phyloP scores from a whole-genome alignment of 1,284 basidiomycete genomes.

The Irpex sp. region DNA sequence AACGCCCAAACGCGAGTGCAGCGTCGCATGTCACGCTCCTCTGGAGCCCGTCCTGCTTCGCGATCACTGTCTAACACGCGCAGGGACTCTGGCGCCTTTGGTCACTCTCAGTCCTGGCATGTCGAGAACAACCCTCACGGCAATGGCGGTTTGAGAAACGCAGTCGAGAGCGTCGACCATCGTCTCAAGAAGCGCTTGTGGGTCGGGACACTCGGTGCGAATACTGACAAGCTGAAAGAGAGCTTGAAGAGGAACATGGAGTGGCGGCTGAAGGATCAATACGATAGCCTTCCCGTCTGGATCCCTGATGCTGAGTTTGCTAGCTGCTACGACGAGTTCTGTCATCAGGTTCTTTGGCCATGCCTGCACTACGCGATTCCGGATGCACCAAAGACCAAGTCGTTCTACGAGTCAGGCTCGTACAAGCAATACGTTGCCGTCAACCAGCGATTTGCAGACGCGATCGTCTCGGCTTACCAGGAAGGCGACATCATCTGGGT shows the following conservation, averaged over 20 bases:
- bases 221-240: slow-evolving; percentile 61
- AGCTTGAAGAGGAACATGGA: slow-evolving; percentile 59
- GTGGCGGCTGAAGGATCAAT: slow-evolving; percentile 51
- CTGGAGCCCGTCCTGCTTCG: slow-evolving; percentile 31
- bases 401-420: slow-evolving; percentile 73
- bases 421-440: slow-evolving; percentile 80
- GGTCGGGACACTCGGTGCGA: slow-evolving; percentile 77
- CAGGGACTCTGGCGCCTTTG: slow-evolving; percentile 21
- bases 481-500: slow-evolving; percentile 86
- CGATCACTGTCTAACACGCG: slow-evolving; percentile 51
- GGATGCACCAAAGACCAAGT: slow-evolving; percentile 80
- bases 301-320: slow-evolving; percentile 75
- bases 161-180: slow-evolving; percentile 60
- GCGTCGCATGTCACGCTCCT: slow-evolving; percentile 23
- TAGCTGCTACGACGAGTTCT: slow-evolving; percentile 83
- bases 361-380: slow-evolving; percentile 85
- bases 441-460: slow-evolving; percentile 81
- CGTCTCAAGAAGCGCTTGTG: slow-evolving; percentile 58
- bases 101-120: slow-evolving; percentile 39
- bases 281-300: slow-evolving; percentile 73
- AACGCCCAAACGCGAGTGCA: slow-evolving; percentile 25
- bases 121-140: slow-evolving; percentile 70
- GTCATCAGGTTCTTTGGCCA: slow-evolving; percentile 88
- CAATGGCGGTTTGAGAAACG: slow-evolving; percentile 80
- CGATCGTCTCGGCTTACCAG: slow-evolving; percentile 68